Evolutionary conservation across 371 early-diverging fungal genomes (phyloP), one percentile per base, ranked within the genome.

Genomic region (Nematocida displodere): DNA sequence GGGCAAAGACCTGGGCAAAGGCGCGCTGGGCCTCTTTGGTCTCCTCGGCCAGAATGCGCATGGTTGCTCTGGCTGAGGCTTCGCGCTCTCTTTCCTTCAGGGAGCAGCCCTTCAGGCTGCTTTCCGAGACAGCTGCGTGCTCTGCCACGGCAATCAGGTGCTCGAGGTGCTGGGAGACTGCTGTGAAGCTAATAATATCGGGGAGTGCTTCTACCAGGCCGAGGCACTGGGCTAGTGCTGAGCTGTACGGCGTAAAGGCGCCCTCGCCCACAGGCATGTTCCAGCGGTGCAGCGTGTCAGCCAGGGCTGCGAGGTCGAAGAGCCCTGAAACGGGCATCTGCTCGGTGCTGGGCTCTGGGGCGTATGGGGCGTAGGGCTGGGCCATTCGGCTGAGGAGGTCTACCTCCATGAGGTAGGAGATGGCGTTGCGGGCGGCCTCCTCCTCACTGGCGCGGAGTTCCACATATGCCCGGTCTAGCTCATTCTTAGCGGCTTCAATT

Each of bases 281-380:
- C 75, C 75, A 71, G 36, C 75, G 29, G 5, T 22, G 11, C 24
- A 71, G 52, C 17, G 61, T 71, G 28, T 71, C 75, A 5, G 2
- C 8, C 5, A 71, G 0, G 36, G 50, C 24, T 0, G 36, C 7
- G 1, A 47, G 22, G 54, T 71, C 75, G 52, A 42, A 71, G 0
- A 71, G 20, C 3, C 75, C 75, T 24, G 37, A 34, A 4, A 40
- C 1, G 29, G 48, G 49, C 13, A 66, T 2, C 24, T 44, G 4
- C 46, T 64, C 5, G n/a, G n/a, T n/a, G n/a, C n/a, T n/a, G n/a
- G n/a, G n/a, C 44, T 44, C 26, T 17, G n/a, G 22, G 29, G 49
- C 8, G 29, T 36, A 39, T 2, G 61, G 47, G 7, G 49, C 44
- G 54, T 71, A 71, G 31, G 61, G 61, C n/a, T 42, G 44, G 24